Percentiles rank a stretch among this genome's conserved stretches.
These are phyloP conservation scores for Alternaria sp. DNA, from an alignment of 2,329 filamentous ascomycete genomes.

Conservation along the genomic window DNA sequence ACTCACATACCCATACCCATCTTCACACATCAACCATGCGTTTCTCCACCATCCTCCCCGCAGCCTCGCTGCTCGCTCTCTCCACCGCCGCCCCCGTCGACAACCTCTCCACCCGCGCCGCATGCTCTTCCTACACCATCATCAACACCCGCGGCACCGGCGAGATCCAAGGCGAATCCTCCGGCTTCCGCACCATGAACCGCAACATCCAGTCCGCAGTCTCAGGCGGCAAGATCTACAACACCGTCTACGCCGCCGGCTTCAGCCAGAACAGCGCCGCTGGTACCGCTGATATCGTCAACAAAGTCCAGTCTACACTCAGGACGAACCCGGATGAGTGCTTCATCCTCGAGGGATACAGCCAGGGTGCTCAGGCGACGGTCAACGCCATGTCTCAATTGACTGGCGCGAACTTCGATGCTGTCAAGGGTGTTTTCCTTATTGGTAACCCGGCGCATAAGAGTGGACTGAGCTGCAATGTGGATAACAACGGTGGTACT, in stretches of 20 bases:
- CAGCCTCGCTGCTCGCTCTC: slow-evolving; percentile 15
- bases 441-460: slow-evolving; percentile 46
- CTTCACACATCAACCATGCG: slow-evolving; percentile 16
- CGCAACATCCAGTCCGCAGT: slow-evolving; percentile 29
- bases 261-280: slow-evolving; percentile 30
- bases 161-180: slow-evolving; percentile 22
- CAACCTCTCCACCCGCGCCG: slow-evolving; percentile 3
- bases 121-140: slow-evolving; percentile 30
- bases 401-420: slow-evolving; percentile 41
- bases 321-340: slow-evolving; percentile 35
- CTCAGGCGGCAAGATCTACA: slow-evolving; percentile 43
- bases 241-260: slow-evolving; percentile 44
- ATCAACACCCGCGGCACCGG: slow-evolving; percentile 32
- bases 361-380: slow-evolving; percentile 47
- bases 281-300: slow-evolving; percentile 30
- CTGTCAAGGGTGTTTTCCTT: slow-evolving; percentile 48
- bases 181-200: slow-evolving; percentile 47
- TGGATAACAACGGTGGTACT: slow-evolving; percentile 23
- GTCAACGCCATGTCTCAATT: slow-evolving; percentile 42
- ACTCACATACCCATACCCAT: background rate
- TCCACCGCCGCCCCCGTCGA: slow-evolving; percentile 17
- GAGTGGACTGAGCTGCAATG: slow-evolving; percentile 43
- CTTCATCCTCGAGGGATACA: slow-evolving; percentile 49
- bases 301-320: slow-evolving; percentile 37
- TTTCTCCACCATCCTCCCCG: slow-evolving; percentile 10